A percentile compares a stretch with the other conserved stretches of the same genome.
These are phyloP conservation scores for Xylariaceae sp. DNA, from an alignment of 2,329 filamentous ascomycete species.

Conservation along the genomic window DNA sequence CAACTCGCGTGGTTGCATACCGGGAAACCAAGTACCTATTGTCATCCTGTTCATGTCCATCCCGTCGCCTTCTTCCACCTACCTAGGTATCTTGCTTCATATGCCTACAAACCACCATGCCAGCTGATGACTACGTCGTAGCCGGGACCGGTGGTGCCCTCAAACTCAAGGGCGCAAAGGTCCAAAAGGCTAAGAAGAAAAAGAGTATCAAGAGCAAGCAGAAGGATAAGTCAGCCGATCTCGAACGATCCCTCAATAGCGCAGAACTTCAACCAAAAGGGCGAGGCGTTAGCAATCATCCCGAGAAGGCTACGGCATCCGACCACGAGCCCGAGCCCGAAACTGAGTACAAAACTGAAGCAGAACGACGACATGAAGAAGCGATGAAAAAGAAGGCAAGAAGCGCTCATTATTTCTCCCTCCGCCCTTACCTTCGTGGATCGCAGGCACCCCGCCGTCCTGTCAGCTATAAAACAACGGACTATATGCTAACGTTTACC, in stretches of 20 bases:
- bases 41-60: not conserved
- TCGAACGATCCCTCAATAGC: slow-evolving; percentile 43
- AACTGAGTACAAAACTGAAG: slow-evolving; percentile 65
- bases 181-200: slow-evolving; percentile 60
- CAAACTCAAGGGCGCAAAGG: slow-evolving; percentile 74
- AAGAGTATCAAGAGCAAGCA: slow-evolving; percentile 41
- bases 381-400: slow-evolving; percentile 67
- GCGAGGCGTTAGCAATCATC: slow-evolving; percentile 20
- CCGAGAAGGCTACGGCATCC: slow-evolving; percentile 28
- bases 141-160: slow-evolving; percentile 65
- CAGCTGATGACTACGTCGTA: slow-evolving; percentile 67
- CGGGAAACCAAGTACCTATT: not conserved
- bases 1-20: not conserved
- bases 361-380: slow-evolving; percentile 77
- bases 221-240: slow-evolving; percentile 30
- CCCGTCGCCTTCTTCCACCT: not conserved
- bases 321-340: slow-evolving; percentile 30
- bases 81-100: too few relatives aligned
- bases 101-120: slow-evolving; percentile 44
- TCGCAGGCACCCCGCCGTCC: not conserved
- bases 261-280: slow-evolving; percentile 30
- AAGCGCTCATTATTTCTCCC: not conserved
- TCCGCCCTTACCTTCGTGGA: not conserved
- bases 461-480: not conserved
- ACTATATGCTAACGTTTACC: slow-evolving; percentile 12